Base-by-base conservation (phyloP, 1,284 basidiomycete genomes). In the Cystobasidium sp. region DNA sequence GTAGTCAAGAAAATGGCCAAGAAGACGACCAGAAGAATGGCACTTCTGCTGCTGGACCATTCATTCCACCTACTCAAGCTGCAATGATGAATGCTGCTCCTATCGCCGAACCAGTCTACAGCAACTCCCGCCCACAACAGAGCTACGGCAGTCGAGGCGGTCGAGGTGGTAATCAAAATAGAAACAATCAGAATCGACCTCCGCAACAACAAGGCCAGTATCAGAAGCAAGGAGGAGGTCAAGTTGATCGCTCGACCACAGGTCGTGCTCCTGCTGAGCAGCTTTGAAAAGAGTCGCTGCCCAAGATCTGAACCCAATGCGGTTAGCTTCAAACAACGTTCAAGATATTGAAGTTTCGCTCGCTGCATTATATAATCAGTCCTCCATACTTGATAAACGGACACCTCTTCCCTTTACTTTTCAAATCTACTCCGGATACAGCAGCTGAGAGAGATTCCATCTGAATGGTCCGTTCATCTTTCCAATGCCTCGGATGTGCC, bases 41-140 rank as follows among this genome's bases (percentile, higher is more conserved):
- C 18, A 37, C 43, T 14, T 68, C 49, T 41, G 55, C 72, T 47
- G 65, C 67, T 8, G 39, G 66, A 43, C 72, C 72, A 44, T 47
- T 59, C 31, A 70, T 75, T 24, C 75, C 75, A 0, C 75, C 75
- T 46, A 65, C 62, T 44, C 75, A 75, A 61, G 58, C 67, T 24
- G 62, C 53, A 18, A 63, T 72, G 56, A 59, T 59, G 37, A 43
- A 59, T 9, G 39, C 56, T 9, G 53, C 22, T n/a, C 56, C 56
- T n/a, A 59, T 59, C 1, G 56, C n/a, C 9, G 56, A 59, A 43
- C 56, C 56, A n/a, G 43, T 39, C 18, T 59, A 59, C 39, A 59
- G 37, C 37, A 41, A 59, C 8, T 56, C 53, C 16, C 56, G 56
- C 5, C 56, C 56, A 9, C 56, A 59, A n/a, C 56, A 59, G n/a